A percentile compares a stretch with the other conserved stretches of the same genome.
Evolutionary conservation across 768 basidiomycete species (phyloP).

Genomic region (Suillus subalutaceus): DNA sequence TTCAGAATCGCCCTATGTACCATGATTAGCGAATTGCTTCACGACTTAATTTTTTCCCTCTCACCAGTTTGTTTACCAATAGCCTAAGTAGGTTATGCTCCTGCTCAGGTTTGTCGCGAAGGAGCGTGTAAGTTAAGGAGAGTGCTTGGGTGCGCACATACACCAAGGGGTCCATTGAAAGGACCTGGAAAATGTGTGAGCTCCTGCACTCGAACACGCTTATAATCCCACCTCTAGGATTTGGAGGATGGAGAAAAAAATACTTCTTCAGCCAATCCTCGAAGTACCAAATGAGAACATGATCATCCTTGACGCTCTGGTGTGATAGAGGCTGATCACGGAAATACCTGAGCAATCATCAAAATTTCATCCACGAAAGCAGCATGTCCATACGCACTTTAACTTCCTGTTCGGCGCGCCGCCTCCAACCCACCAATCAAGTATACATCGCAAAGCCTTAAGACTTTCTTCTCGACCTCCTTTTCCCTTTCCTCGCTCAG

Average conservation of each 20-base stretch:
- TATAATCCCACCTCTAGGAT: constrained; percentile 72
- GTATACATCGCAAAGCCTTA: constrained; percentile 87
- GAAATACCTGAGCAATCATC: constrained; percentile 65
- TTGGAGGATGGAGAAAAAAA: constrained; percentile 90
- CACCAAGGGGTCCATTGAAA: constrained; percentile 82
- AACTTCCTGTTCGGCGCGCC: constrained; percentile 89
- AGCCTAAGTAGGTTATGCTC: constrained; percentile 94
- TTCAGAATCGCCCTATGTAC: constrained; percentile 80
- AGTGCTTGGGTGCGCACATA: constrained; percentile 89
- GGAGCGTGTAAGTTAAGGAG: constrained; percentile 73
- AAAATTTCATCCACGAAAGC: background rate
- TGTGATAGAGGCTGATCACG: constrained; percentile 82
- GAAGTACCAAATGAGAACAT: constrained; percentile 85
- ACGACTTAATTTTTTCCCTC: constrained; percentile 25
- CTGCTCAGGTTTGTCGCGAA: constrained; percentile 92
- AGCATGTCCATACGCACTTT: constrained; percentile 51
- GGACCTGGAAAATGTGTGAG: constrained; percentile 46
- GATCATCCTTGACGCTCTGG: constrained; percentile 64
- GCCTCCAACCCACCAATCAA: constrained; percentile 98
- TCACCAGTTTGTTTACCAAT: constrained; percentile 90
- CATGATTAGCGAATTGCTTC: background rate
- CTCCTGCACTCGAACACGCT: background rate
- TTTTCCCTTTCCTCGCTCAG: constrained; percentile 76
- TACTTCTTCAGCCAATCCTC: constrained; percentile 99
- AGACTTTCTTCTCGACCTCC: constrained; percentile 92